Evolutionary conservation across 352 stramenopile genomes (phyloP), one percentile per base, ranked within the genome.

Genomic region (Globisporangium acanthophoron): DNA sequence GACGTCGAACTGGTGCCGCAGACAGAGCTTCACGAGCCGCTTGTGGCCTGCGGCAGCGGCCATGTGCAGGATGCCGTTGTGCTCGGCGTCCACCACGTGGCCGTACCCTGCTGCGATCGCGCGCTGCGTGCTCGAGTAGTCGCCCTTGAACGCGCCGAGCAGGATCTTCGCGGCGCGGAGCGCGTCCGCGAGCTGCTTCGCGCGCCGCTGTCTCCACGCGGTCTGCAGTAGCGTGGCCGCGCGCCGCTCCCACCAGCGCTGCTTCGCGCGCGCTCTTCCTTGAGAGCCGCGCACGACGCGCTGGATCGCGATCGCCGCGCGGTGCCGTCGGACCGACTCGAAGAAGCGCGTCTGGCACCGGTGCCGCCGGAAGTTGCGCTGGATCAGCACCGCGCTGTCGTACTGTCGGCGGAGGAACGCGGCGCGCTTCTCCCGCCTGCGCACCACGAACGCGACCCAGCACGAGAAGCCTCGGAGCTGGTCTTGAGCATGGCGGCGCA

Each of bases 21-120:
- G 62, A 65, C 85, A 94, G 18, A 95, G 68, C 55, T 96, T 96
- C 2, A 94, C 69, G 5, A 95, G 52, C 9, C 87, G 76, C 54
- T 92, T 92, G 64, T 84, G 74, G 5, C 80, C 80, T 51, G 78
- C 78, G 11, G 76, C 72, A 2, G 79, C 78, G 1, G 79, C 78
- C 41, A 87, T 66, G 55, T 95, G 85, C 1, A 96, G 58, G 53
- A 96, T 80, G 1, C 67, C 67, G 53, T 94, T 91, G 9, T 80
- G 73, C 15, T 88, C 71, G 3, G 52, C 59, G 56, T 93, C 85
- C 3, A 58, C 16, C 5, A 88, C 67, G 29, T 83, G 73, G 69
- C 71, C 73, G 52, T 77, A 86, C 0, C 76, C 80, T 8, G 56
- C 62, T 1, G 59, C 60, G 58, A 94, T 74, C 5, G 81, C 72